These are phyloP conservation scores for Lyophyllum semitale DNA, from an alignment of 768 basidiomycete species.

Conservation along the genomic window DNA sequence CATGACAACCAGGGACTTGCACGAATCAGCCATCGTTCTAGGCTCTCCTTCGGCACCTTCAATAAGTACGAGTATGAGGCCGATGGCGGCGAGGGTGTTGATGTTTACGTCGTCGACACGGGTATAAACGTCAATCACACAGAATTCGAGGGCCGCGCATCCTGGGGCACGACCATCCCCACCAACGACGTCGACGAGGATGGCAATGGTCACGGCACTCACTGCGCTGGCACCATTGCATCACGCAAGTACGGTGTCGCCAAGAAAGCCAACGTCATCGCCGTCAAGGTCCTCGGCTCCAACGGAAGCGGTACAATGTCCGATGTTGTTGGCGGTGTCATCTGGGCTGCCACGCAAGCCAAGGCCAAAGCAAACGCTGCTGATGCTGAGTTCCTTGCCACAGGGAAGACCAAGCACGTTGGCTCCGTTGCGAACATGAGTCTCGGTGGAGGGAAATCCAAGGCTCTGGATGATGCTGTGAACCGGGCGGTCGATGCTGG, in stretches of 20 bases:
- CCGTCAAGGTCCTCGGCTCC: constrained; percentile 93
- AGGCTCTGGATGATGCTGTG: constrained; percentile 80
- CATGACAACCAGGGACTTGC: constrained; percentile 78
- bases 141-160: constrained; percentile 88
- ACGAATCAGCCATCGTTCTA: constrained; percentile 85
- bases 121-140: constrained; percentile 86
- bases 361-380: constrained; percentile 59
- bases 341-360: constrained; percentile 68
- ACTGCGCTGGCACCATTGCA: constrained; percentile 97
- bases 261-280: constrained; percentile 86
- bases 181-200: constrained; percentile 82
- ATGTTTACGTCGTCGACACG: constrained; percentile 87
- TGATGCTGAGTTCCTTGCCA: constrained; percentile 62
- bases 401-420: constrained; percentile 83
- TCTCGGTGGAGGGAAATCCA: constrained; percentile 93
- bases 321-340: constrained; percentile 88
- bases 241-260: constrained; percentile 93
- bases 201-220: constrained; percentile 94
- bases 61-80: constrained; percentile 73
- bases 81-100: constrained; percentile 87
- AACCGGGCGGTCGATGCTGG: constrained; percentile 82
- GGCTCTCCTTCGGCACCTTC: constrained; percentile 81
- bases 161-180: constrained; percentile 94
- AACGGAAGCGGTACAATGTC: constrained; percentile 95
- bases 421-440: constrained; percentile 98